Evolutionary conservation across 148 eudicot genomes (phyloP).

Genomic region (Limonium bicolor): DNA sequence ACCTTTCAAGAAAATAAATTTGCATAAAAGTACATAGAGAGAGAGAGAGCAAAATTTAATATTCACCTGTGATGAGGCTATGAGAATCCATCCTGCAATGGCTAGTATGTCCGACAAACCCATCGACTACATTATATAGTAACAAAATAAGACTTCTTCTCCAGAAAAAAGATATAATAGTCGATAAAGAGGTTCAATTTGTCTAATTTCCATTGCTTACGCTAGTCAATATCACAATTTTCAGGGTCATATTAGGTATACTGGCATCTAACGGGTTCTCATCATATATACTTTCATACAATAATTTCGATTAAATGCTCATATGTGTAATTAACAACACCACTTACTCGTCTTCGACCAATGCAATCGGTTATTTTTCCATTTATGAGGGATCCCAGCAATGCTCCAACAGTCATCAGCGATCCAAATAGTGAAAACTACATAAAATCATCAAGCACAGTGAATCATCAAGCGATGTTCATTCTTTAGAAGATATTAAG

Average conservation of each 20-base stretch:
- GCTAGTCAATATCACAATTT: no score
- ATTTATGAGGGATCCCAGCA: constrained; percentile 36
- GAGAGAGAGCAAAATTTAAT: no score
- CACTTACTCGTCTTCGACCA: constrained; percentile 37
- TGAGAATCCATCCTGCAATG: constrained; percentile 33
- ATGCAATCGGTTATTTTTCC: constrained; percentile 36
- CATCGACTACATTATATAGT: constrained; percentile 30
- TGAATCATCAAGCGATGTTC: neutral
- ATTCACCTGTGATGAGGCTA: constrained; percentile 40
- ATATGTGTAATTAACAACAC: neutral
- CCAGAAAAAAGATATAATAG: neutral
- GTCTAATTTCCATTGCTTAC: no score
- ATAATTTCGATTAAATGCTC: neutral
- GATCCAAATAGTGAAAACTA: constrained; percentile 31
- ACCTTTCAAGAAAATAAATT: no score
- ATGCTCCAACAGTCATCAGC: constrained; percentile 32
- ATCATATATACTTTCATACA: neutral
- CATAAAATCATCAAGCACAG: neutral
- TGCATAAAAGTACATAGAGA: no score
- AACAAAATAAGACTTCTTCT: neutral
- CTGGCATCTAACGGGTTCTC: no score
- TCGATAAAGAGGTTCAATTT: neutral
- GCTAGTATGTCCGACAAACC: constrained; percentile 21
- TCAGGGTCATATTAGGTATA: no score
- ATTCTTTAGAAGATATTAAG: neutral